Conservation (phyloP, 805 yeast species). For the Brettanomyces nanus region DNA sequence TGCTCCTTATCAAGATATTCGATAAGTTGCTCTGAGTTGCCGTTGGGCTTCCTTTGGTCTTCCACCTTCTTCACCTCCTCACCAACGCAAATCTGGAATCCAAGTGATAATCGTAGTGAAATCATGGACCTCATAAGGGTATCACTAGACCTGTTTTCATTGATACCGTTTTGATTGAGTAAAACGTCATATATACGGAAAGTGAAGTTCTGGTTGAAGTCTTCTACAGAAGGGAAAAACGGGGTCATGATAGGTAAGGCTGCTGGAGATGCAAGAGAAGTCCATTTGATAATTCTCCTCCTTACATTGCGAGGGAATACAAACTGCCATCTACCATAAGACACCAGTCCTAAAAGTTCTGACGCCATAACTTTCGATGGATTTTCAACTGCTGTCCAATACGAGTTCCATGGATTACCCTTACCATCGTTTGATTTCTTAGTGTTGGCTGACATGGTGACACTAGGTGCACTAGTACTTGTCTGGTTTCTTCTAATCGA, state of each 20-base stretch:
- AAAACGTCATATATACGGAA: conserved; percentile 79
- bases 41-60: conserved; percentile 44
- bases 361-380: conserved; percentile 64
- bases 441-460: neutral
- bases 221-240: conserved; percentile 62
- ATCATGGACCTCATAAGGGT: conserved; percentile 82
- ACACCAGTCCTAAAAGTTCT: conserved; percentile 45
- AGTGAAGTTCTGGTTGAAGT: conserved; percentile 64
- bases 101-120: conserved; percentile 69
- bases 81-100: conserved; percentile 86
- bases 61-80: conserved; percentile 60
- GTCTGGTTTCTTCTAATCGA: neutral
- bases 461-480: neutral
- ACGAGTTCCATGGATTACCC: conserved; percentile 15
- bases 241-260: conserved; percentile 78
- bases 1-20: conserved; percentile 44
- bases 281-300: conserved; percentile 77
- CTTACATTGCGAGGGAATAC: conserved; percentile 72
- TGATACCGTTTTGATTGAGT: conserved; percentile 49
- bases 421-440: neutral
- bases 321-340: conserved; percentile 86
- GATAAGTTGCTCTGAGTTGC: conserved; percentile 42
- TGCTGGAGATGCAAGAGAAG: conserved; percentile 88
- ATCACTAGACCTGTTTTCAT: conserved; percentile 41
- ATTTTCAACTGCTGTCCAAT: conserved; percentile 62